Evolutionary conservation across 2,329 filamentous ascomycete species (phyloP).

Genomic region (Cladophialophora exuberans): DNA sequence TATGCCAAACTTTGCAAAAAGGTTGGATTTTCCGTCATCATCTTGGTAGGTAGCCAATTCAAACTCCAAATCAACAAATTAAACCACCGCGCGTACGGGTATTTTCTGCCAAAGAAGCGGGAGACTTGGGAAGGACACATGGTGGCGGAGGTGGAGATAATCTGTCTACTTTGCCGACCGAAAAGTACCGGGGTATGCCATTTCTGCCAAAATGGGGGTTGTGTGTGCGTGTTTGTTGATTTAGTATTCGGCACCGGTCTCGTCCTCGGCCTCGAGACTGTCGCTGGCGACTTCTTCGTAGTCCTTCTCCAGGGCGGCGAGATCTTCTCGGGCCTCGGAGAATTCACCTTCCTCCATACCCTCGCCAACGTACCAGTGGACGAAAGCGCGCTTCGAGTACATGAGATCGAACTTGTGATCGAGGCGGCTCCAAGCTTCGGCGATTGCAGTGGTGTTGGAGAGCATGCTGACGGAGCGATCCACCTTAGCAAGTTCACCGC

Average conservation of each 20-base stretch:
- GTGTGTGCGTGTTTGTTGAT: too few relatives aligned
- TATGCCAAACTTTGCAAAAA: too few relatives aligned
- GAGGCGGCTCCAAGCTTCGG: conserved; percentile 66
- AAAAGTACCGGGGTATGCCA: too few relatives aligned
- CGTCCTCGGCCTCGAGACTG: conserved; percentile 62
- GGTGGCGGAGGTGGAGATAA: too few relatives aligned
- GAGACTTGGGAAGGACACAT: too few relatives aligned
- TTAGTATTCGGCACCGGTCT: conserved; percentile 28
- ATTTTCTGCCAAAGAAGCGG: too few relatives aligned
- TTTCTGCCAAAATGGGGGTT: too few relatives aligned
- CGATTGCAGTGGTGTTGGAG: conserved; percentile 68
- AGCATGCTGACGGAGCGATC: conserved; percentile 65
- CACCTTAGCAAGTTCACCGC: conserved; percentile 57
- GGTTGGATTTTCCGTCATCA: too few relatives aligned
- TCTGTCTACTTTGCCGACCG: too few relatives aligned
- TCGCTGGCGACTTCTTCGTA: conserved; percentile 84
- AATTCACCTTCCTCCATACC: conserved; percentile 94
- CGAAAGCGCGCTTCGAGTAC: conserved; percentile 71
- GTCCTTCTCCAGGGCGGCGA: conserved; percentile 83
- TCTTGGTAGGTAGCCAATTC: too few relatives aligned
- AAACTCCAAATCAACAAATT: too few relatives aligned
- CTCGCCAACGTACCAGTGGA: conserved; percentile 81
- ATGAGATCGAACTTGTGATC: conserved; percentile 72
- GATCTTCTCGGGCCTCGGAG: conserved; percentile 82
- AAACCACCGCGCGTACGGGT: too few relatives aligned